Conservation (phyloP, 2,329 filamentous ascomycete genomes). For the Aureobasidium sp. region DNA sequence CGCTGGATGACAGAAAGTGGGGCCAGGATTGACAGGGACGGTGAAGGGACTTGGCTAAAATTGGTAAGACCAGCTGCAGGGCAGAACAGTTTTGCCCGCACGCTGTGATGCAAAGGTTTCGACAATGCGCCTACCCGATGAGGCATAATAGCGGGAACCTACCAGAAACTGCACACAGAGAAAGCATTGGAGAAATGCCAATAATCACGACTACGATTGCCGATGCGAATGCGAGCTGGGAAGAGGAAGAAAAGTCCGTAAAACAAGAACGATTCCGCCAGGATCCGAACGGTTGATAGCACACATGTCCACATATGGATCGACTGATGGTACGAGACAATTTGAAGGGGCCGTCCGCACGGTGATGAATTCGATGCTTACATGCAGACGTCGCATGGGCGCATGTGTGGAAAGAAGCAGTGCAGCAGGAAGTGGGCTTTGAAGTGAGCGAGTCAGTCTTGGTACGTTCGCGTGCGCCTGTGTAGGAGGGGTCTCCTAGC, state of each 20-base stretch:
- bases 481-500: neutral
- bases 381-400: neutral
- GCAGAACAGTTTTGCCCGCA: neutral
- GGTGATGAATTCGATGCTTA: neutral
- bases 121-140: constrained; percentile 1
- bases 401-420: neutral
- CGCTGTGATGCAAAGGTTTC: neutral
- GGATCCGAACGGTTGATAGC: neutral
- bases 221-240: neutral
- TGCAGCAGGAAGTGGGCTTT: neutral
- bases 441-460: neutral
- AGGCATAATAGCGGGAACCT: neutral
- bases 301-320: neutral
- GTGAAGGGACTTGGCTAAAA: neutral
- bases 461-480: neutral
- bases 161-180: neutral
- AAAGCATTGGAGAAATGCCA: neutral
- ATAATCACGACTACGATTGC: neutral
- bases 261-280: neutral
- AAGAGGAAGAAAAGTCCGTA: neutral
- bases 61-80: constrained; percentile 6
- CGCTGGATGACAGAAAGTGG: constrained; percentile 8
- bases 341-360: neutral
- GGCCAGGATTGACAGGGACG: constrained; percentile 8
- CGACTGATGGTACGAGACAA: neutral